Base-by-base conservation (phyloP, 106 monocot species). In the Dendrobium officinale region DNA sequence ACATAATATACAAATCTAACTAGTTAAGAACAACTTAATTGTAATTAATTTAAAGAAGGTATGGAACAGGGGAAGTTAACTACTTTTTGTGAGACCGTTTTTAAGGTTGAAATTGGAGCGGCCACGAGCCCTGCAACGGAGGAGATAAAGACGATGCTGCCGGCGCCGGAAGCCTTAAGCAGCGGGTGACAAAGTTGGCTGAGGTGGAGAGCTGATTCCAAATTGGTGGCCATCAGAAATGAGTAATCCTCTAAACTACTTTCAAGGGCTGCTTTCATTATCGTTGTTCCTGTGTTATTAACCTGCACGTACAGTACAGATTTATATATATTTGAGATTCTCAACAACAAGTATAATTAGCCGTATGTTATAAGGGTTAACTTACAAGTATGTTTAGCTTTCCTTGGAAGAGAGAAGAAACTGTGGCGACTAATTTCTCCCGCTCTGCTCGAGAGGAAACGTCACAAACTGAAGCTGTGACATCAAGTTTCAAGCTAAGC, bases 361-460 rank as follows among this genome's bases (percentile, higher is more conserved):
- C 37, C 37, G 37, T 37, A 37, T 37, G 37, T 37, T 37, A 37
- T 37, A 37, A 37, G 37, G 37, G 51, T 11, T 19, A 42, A 70
- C 85, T 84, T 77, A 96, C 96, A 42, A 96, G 90, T 83, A 96
- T 93, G 70, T 93, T 86, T 81, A 93, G 96, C 84, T 86, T 93
- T 18, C 93, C 91, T 0, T 87, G 68, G 85, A 91, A 91, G 13
- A 59, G 3, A 1, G 80, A 78, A 7, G 82, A 67, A 9, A 87
- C 90, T 2, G 74, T 75, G 19, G 79, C 54, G 55, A 91, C 67
- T 31, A 92, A 78, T 6, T 86, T 77, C 59, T 84, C 86, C 77
- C 96, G 20, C 48, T 90, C 83, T 0, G 48, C 77, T 8, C 79
- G 42, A 20, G 70, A 77, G 1, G 93, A 85, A 6, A 90, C 37